These are phyloP conservation scores for Torulaspora globosa DNA, from an alignment of 1,139 yeast species.

Conservation along the genomic window DNA sequence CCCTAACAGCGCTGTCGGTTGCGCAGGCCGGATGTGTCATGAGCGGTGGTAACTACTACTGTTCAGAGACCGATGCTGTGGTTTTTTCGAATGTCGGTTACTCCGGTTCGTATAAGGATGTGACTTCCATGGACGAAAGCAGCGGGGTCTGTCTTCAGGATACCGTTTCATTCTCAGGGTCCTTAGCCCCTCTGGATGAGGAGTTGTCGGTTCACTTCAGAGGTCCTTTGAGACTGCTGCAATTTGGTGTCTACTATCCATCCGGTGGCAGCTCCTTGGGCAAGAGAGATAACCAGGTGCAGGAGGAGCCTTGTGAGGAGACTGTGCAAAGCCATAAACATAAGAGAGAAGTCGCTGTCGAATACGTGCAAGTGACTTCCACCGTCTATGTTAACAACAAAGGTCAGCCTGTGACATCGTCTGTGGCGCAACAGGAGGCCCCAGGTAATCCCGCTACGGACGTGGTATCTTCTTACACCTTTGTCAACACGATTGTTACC, in stretches of 20 bases:
- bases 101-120: conserved; percentile 72
- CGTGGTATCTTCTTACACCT: conserved; percentile 25
- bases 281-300: conserved; percentile 41
- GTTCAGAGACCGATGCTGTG: conserved; percentile 64
- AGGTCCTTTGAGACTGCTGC: conserved; percentile 77
- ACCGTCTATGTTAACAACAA: conserved; percentile 62
- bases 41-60: conserved; percentile 75
- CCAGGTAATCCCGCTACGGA: conserved; percentile 18
- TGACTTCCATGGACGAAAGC: conserved; percentile 63
- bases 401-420: conserved; percentile 40
- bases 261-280: conserved; percentile 35
- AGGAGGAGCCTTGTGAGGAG: conserved; percentile 16
- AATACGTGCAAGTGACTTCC: conserved; percentile 65
- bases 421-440: conserved; percentile 25
- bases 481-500: conserved; percentile 17
- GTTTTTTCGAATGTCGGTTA: conserved; percentile 70
- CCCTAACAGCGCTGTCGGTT: conserved; percentile 21
- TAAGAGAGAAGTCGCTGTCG: conserved; percentile 60
- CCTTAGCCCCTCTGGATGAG: conserved; percentile 78
- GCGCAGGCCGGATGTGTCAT: conserved; percentile 43
- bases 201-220: conserved; percentile 90
- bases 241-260: conserved; percentile 73
- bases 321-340: conserved; percentile 41
- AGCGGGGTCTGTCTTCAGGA: conserved; percentile 59
- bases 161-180: conserved; percentile 59